phyloP scores from a whole-genome alignment of 2,329 filamentous ascomycete species.

The Clonostachys byssicola region DNA sequence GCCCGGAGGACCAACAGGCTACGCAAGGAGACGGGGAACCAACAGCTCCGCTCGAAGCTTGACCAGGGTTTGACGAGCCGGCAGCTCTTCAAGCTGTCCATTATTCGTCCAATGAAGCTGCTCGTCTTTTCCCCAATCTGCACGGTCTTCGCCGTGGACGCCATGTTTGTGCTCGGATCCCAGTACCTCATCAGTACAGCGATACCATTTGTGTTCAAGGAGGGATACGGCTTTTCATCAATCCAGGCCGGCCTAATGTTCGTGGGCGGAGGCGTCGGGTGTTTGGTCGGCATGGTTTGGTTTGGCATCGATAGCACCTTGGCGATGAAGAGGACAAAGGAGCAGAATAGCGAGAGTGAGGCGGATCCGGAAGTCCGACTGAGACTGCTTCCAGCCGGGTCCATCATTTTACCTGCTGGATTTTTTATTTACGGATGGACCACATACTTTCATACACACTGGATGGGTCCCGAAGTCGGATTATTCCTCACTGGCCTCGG shows the following conservation, averaged over 20 bases:
- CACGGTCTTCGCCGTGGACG: slow-evolving; percentile 61
- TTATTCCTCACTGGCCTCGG: slow-evolving; percentile 33
- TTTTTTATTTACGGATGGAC: slow-evolving; percentile 10
- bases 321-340: slow-evolving; percentile 1
- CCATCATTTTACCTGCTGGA: slow-evolving; percentile 3
- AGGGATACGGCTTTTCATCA: slow-evolving; percentile 42
- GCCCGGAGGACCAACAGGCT: slow-evolving; percentile 51
- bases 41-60: slow-evolving; percentile 37
- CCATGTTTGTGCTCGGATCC: slow-evolving; percentile 58
- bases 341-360: neutral
- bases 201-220: slow-evolving; percentile 49
- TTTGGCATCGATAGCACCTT: slow-evolving; percentile 2
- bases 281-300: slow-evolving; percentile 1
- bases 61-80: slow-evolving; percentile 9
- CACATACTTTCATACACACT: slow-evolving; percentile 37
- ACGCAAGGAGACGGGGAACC: slow-evolving; percentile 43
- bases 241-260: slow-evolving; percentile 11
- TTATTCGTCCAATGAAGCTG: slow-evolving; percentile 59
- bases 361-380: slow-evolving; percentile 1
- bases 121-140: slow-evolving; percentile 60
- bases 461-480: slow-evolving; percentile 40
- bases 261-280: slow-evolving; percentile 10
- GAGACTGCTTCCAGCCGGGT: neutral
- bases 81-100: slow-evolving; percentile 45
- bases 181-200: slow-evolving; percentile 51